Evolutionary conservation across 805 yeast genomes (phyloP).

Genomic region (Yamadazyma sp.): DNA sequence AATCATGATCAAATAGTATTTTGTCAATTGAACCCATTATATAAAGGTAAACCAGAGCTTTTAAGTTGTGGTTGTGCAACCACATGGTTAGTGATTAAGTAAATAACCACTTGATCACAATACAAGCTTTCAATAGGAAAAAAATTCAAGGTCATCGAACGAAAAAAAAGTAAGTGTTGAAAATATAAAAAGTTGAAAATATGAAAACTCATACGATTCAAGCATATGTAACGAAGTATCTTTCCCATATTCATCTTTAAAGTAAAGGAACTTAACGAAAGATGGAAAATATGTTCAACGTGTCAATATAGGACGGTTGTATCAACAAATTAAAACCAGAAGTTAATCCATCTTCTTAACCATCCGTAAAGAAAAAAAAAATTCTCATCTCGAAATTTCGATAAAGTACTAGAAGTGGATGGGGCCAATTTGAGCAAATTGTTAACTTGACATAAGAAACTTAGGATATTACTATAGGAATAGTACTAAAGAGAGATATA

Average conservation of each 20-base stretch:
- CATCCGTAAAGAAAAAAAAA: no score
- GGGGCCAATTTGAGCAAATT: neutral
- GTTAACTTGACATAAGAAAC: neutral
- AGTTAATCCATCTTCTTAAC: slow-evolving; percentile 10
- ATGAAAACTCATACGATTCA: neutral
- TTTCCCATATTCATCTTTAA: slow-evolving; percentile 76
- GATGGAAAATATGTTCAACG: slow-evolving; percentile 83
- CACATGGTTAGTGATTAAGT: no score
- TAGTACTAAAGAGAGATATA: neutral
- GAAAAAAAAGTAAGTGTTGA: neutral
- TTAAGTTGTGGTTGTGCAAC: slow-evolving; percentile 68
- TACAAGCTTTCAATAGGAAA: no score
- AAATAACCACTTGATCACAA: no score
- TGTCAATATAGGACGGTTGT: slow-evolving; percentile 62
- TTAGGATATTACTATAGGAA: neutral
- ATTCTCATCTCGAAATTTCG: no score
- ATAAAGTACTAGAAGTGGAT: no score
- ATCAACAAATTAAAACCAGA: slow-evolving; percentile 36
- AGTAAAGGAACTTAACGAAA: slow-evolving; percentile 37
- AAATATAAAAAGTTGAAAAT: neutral
- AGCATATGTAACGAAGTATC: slow-evolving; percentile 64
- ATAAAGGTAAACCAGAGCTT: slow-evolving; percentile 24
- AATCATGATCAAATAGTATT: slow-evolving; percentile 29
- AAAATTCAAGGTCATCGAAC: no score
- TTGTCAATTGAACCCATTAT: slow-evolving; percentile 33